Conservation (phyloP, 2,329 filamentous ascomycete species). For the Myriangium duriaei region DNA sequence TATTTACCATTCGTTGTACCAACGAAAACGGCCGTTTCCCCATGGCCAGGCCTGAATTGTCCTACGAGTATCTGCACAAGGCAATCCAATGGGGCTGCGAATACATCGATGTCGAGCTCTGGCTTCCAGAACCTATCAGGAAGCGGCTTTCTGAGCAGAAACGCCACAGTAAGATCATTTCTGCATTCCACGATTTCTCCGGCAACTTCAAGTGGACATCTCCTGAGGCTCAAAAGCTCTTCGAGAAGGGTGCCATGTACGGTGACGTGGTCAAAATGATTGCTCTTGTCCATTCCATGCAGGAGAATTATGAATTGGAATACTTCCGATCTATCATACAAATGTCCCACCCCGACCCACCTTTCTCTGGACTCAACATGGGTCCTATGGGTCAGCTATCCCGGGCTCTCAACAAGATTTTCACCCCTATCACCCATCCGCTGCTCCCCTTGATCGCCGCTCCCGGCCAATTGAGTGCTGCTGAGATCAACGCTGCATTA, state of each 20-base stretch:
- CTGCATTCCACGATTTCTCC: conserved; percentile 83
- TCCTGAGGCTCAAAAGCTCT: conserved; percentile 56
- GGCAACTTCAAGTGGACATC: conserved; percentile 76
- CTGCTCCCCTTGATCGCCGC: conserved; percentile 73
- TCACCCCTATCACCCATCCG: conserved; percentile 79
- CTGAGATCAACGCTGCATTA: conserved; percentile 70
- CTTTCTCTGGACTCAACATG: conserved; percentile 78
- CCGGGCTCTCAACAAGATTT: conserved; percentile 70
- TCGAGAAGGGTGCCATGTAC: conserved; percentile 57
- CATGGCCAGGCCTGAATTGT: conserved; percentile 64
- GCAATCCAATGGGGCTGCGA: conserved; percentile 84
- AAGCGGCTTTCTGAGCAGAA: conserved; percentile 53
- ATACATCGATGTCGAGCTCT: conserved; percentile 80
- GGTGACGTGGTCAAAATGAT: conserved; percentile 90
- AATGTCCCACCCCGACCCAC: conserved; percentile 55
- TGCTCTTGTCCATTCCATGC: conserved; percentile 64
- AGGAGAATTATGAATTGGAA: conserved; percentile 82
- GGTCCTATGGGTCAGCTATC: conserved; percentile 76
- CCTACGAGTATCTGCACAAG: conserved; percentile 66
- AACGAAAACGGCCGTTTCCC: conserved; percentile 75
- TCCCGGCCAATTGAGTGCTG: conserved; percentile 72
- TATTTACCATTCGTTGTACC: conserved; percentile 74
- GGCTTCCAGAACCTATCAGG: conserved; percentile 68
- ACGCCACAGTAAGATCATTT: conserved; percentile 75
- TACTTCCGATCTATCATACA: conserved; percentile 73